A percentile compares a stretch with the other conserved stretches of the same genome.
phyloP scores from a whole-genome alignment of 2,329 filamentous ascomycete species.

The Aspergillus transmontanensis region DNA sequence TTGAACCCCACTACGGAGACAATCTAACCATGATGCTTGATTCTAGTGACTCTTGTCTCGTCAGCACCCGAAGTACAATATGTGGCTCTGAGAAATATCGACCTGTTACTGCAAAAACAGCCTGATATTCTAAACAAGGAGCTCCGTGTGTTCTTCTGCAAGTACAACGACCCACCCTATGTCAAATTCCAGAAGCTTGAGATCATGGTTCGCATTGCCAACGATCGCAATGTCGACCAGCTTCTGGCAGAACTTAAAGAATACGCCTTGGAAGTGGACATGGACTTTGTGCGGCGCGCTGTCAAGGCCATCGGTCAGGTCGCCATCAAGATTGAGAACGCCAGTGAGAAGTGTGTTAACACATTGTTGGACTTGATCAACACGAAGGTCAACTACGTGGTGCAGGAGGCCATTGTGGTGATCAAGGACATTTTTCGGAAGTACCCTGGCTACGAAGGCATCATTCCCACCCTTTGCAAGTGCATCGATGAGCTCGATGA shows the following conservation, averaged over 20 bases:
- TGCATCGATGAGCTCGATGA: constrained; percentile 97
- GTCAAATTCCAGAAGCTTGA: constrained; percentile 97
- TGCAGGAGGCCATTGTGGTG: constrained; percentile 97
- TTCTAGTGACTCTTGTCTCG: constrained; percentile 84
- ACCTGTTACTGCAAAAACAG: constrained; percentile 91
- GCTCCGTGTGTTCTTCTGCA: constrained; percentile 98
- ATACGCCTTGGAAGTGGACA: constrained; percentile 96
- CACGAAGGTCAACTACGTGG: constrained; percentile 98
- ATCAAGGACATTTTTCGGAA: constrained; percentile 98
- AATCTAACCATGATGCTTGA: constrained; percentile 26
- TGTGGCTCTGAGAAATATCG: constrained; percentile 93
- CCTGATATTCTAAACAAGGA: constrained; percentile 97
- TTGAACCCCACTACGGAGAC: not conserved
- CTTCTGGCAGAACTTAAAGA: constrained; percentile 92
- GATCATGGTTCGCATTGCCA: constrained; percentile 99
- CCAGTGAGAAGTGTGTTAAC: constrained; percentile 94
- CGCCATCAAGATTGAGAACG: constrained; percentile 95
- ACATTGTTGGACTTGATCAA: constrained; percentile 91
- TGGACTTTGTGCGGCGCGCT: constrained; percentile 95
- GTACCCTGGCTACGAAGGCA: constrained; percentile 96
- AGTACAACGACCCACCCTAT: constrained; percentile 98
- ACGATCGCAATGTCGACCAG: constrained; percentile 95
- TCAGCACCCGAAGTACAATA: constrained; percentile 98
- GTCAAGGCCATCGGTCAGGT: constrained; percentile 97
- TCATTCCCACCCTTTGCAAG: constrained; percentile 93